Base-by-base conservation (phyloP, 345 rosid species). In the Salix koriyanagi region DNA sequence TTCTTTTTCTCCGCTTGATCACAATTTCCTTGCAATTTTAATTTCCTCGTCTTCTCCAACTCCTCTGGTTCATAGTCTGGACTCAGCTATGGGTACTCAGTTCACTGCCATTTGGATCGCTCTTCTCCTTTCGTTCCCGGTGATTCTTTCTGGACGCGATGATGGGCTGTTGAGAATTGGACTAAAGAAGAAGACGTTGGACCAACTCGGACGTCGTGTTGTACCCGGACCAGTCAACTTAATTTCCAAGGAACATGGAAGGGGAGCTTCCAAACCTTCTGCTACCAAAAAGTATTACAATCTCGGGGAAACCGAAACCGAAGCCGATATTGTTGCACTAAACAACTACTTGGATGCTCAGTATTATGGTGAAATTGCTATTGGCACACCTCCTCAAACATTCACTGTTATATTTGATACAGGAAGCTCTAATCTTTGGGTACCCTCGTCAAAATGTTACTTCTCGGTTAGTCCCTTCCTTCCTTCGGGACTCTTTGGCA, bases 401-500 rank as follows among this genome's bases (percentile, higher is more conserved):
- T 81, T 81, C 73, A 77, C 78, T 3, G 81, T 81, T 52, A 52
- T 81, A 19, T 81, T 81, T 58, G 84, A 81, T 68, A 81, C 84
- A 2, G 84, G 84, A 69, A 81, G 84, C 61, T 81, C 84, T 8
- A 81, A 81, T 70, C 81, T 81, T 42, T 81, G 84, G 84, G 79
- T 81, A 4, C 84, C 84, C 42, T 77, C 84, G 0, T 64, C 81
- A 0, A 81, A 77, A 71, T 81, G 84, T 56, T 70, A 81, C 46
- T 81, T 81, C 37, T 81, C 84, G 75, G 84, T 81, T 9, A 12
- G 81, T 70, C 39, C 15, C 2, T 37, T 54, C 1, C 21, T 3
- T 60, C 36, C 50, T 72, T 60, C 13, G 46, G 13, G 46, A 2
- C 41, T 28, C 8, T 3, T 67, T 75, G 26, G 46, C 46, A 16